Evolutionary conservation across 2,329 filamentous ascomycete species (phyloP), one percentile per base, ranked within the genome.

Genomic region (Curvularia lunata): DNA sequence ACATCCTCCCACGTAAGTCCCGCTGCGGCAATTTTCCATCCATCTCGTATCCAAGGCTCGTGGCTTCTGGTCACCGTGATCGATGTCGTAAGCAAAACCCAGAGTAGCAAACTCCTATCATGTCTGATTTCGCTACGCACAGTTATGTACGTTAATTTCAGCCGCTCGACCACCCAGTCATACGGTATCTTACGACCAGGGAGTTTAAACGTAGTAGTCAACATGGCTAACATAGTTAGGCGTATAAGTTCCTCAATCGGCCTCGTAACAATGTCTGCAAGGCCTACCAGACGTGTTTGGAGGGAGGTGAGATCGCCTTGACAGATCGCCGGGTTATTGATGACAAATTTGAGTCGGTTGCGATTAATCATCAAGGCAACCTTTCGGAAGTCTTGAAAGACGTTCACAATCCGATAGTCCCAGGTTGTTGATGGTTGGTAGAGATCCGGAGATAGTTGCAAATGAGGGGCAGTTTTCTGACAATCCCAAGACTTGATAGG

Each of bases 401-500:
- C 42, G 19, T 45, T 45, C 25, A 18, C 16, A 28, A 45, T 28
- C 25, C 42, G 23, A 28, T 45, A 45, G 42, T 45, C 42, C 42
- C 42, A 45, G 25, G 25, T 12, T 45, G 42, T 27, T 25, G 25
- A 45, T 45, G 42, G 42, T 45, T 45, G 23, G 25, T 45, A 45
- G n/a, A 45, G 23, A 19, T 45, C 12, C 12, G 25, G 42, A 45
- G 42, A 25, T 18, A 28, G 16, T 12, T 23, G 13, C 16, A 7
- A 25, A 25, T 28, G 27, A 10, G 23, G 42, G 4, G 7, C 9
- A 28, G 16, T 6, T 28, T n/a, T 45, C 13, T n/a, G 42, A n/a
- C 42, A 45, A 16, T 45, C 42, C 42, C 42, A 45, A 28, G 42
- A 45, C 8, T 28, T 28, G 23, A 45, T 28, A 45, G 42, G 25